A percentile compares a stretch with the other conserved stretches of the same genome.
Conservation (phyloP, 2,329 filamentous ascomycete species). For the Colletotrichum costaricense region DNA sequence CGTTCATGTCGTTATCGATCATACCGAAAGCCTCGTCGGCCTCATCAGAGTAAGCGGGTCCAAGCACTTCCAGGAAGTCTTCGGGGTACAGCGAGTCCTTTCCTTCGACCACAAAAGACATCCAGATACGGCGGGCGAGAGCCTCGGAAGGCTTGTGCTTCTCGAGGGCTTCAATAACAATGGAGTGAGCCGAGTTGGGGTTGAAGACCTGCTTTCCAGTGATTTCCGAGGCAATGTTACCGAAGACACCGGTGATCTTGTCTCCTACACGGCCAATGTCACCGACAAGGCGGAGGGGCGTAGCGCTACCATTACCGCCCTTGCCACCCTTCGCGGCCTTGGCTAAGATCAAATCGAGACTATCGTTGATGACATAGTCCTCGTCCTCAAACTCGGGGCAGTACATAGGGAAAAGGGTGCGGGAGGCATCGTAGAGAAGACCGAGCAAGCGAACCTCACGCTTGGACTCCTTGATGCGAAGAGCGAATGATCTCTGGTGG, state of each 20-base stretch:
- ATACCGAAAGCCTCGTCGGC: slow-evolving; percentile 87
- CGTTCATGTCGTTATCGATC: slow-evolving; percentile 89
- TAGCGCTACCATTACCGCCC: slow-evolving; percentile 69
- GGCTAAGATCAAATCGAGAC: slow-evolving; percentile 75
- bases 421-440: slow-evolving; percentile 89
- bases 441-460: slow-evolving; percentile 84
- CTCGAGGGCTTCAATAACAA: slow-evolving; percentile 90
- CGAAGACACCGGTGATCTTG: slow-evolving; percentile 93
- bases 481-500: slow-evolving; percentile 85
- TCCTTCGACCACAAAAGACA: slow-evolving; percentile 96
- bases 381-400: slow-evolving; percentile 91
- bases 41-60: slow-evolving; percentile 76
- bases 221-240: slow-evolving; percentile 92
- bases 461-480: slow-evolving; percentile 90
- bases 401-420: slow-evolving; percentile 90
- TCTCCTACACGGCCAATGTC: slow-evolving; percentile 86
- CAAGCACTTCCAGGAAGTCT: slow-evolving; percentile 90
- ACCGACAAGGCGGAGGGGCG: slow-evolving; percentile 83
- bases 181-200: slow-evolving; percentile 87
- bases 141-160: slow-evolving; percentile 87
- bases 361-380: slow-evolving; percentile 91
- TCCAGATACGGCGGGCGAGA: slow-evolving; percentile 95
- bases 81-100: slow-evolving; percentile 82
- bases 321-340: slow-evolving; percentile 59
- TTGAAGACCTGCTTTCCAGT: slow-evolving; percentile 97